Conservation (phyloP, 441 rosid species). For the Euphorbia schlechtendalii region DNA sequence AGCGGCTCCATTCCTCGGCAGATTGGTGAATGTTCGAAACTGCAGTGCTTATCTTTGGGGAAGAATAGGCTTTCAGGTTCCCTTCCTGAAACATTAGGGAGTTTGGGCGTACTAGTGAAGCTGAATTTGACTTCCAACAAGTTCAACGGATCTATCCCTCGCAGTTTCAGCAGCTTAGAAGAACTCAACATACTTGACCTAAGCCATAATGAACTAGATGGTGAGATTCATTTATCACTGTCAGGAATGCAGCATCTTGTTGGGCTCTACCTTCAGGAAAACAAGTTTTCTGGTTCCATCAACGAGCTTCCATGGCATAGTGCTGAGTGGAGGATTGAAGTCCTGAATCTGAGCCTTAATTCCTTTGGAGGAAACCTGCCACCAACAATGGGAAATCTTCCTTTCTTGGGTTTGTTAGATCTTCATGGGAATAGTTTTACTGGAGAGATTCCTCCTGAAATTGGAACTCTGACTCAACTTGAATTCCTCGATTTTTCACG, state of each 20-base stretch:
- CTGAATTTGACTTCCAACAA: constrained; percentile 67
- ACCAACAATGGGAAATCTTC: constrained; percentile 49
- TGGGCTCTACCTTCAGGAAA: constrained; percentile 67
- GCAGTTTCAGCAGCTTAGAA: constrained; percentile 56
- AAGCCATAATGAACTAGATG: constrained; percentile 56
- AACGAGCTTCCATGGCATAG: constrained; percentile 40
- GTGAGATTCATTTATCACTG: constrained; percentile 59
- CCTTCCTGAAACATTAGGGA: constrained; percentile 64
- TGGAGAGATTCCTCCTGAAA: constrained; percentile 52
- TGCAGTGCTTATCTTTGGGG: constrained; percentile 81
- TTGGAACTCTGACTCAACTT: constrained; percentile 64
- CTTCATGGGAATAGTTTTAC: constrained; percentile 55
- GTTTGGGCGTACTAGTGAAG: constrained; percentile 60
- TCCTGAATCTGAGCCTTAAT: constrained; percentile 62
- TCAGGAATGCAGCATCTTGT: constrained; percentile 62
- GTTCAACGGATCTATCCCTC: constrained; percentile 53
- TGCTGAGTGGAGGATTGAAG: constrained; percentile 59
- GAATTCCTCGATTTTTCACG: constrained; percentile 58
- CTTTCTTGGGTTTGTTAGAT: constrained; percentile 64
- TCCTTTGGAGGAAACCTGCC: constrained; percentile 50
- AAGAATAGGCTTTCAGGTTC: constrained; percentile 62
- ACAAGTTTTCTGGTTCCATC: constrained; percentile 47
- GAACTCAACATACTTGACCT: constrained; percentile 80
- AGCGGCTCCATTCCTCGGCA: constrained; percentile 60
- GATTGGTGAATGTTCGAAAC: constrained; percentile 46